Evolutionary conservation across 1,139 yeast genomes (phyloP).

Genomic region (Yamadazyma buinensis): DNA sequence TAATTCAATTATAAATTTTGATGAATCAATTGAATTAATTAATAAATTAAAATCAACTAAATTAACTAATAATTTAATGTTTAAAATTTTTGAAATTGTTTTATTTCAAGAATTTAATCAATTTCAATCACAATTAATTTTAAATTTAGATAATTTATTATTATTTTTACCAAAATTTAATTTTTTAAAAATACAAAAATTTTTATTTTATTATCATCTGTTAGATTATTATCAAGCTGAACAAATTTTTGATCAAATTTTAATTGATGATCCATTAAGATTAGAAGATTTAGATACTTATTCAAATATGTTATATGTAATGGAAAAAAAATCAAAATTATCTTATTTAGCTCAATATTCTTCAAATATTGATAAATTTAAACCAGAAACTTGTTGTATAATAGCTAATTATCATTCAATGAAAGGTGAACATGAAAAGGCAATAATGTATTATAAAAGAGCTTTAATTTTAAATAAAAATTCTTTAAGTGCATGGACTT

Average conservation of each 20-base stretch:
- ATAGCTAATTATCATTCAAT: constrained; percentile 91
- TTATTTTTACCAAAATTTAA: constrained; percentile 65
- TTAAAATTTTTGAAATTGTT: constrained; percentile 64
- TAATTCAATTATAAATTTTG: constrained; percentile 58
- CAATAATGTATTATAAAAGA: constrained; percentile 87
- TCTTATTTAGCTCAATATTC: constrained; percentile 87
- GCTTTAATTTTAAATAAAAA: constrained; percentile 79
- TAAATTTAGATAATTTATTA: constrained; percentile 45
- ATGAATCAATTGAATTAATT: constrained; percentile 54
- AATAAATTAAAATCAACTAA: constrained; percentile 30
- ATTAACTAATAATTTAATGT: constrained; percentile 44
- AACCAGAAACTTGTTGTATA: constrained; percentile 95
- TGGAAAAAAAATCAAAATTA: constrained; percentile 82
- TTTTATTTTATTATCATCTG: constrained; percentile 74
- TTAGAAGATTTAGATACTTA: constrained; percentile 88
- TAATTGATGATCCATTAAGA: constrained; percentile 77
- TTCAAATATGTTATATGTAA: constrained; percentile 90
- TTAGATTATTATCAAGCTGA: constrained; percentile 83
- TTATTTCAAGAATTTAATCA: constrained; percentile 80
- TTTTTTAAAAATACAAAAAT: constrained; percentile 76
- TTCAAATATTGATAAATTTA: constrained; percentile 74
- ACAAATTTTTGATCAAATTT: constrained; percentile 67
- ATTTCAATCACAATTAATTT: constrained; percentile 46
- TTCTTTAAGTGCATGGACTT: constrained; percentile 92
- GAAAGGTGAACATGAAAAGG: constrained; percentile 90